phyloP scores from a whole-genome alignment of 441 rosid genomes.

The Eutrema salsugineum region DNA sequence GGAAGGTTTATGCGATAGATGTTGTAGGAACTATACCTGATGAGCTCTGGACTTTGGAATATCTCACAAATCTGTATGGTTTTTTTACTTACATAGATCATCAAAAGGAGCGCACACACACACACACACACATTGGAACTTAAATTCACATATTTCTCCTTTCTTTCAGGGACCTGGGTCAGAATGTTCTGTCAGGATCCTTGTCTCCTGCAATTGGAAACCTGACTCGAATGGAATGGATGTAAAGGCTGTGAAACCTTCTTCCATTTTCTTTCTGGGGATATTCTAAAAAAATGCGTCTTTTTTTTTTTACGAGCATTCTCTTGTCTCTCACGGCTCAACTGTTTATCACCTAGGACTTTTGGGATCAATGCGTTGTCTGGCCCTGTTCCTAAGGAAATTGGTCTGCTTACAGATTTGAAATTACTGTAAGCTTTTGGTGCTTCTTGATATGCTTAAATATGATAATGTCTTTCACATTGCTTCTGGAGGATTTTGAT shows the following conservation, averaged over 20 bases:
- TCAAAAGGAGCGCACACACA: neutral
- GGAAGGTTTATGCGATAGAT: conserved; percentile 43
- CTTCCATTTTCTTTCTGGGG: neutral
- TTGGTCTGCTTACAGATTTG: conserved; percentile 47
- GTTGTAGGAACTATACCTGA: conserved; percentile 49
- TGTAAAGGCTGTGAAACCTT: conserved; percentile 6
- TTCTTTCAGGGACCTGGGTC: conserved; percentile 45
- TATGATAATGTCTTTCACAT: neutral
- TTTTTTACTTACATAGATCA: neutral
- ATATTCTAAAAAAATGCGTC: neutral
- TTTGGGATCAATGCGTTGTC: conserved; percentile 25
- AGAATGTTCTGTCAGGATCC: conserved; percentile 44
- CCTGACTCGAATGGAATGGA: conserved; percentile 17
- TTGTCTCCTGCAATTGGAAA: conserved; percentile 25
- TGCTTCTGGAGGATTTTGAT: neutral
- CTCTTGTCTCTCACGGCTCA: neutral
- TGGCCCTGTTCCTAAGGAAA: conserved; percentile 53
- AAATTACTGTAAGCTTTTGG: conserved; percentile 41
- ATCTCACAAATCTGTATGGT: conserved; percentile 49
- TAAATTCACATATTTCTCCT: neutral
- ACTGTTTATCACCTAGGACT: neutral
- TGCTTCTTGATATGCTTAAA: neutral
- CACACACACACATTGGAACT: neutral
- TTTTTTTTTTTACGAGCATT: neutral
- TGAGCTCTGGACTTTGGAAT: conserved; percentile 52